Base-by-base conservation (phyloP, 257 asterid species). In the Nemophila menziesii region DNA sequence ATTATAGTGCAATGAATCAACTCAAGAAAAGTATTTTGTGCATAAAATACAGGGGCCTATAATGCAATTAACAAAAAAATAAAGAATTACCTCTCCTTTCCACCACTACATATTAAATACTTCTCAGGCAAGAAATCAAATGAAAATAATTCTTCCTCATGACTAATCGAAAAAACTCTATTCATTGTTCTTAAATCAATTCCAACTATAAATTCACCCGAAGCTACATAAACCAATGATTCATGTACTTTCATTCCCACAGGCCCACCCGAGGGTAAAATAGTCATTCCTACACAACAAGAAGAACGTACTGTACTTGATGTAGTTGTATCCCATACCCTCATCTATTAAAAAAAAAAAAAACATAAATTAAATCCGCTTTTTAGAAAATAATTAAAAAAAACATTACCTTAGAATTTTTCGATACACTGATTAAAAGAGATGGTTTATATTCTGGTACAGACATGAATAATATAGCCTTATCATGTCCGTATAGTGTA, bases 401-500 rank as follows among this genome's bases (percentile, higher is more conserved):
- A 37, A 22, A 36, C 11, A 11, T 15, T 68, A 81, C 92, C 93
- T 81, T 86, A 51, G 92, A 85, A 57, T 86, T 70, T 75, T 50
- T 71, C 27, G 89, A 76, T 56, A 75, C 63, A 73, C 92, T 81
- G 51, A 73, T 80, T 43, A 86, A 50, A 52, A 81, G 79, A 52
- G 83, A 75, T 61, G 78, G 17, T 64, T 60, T 78, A 61, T 86
- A 80, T 93, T 79, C 85, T 8, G 93, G 71, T 61, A 73, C 89
- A 46, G 93, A 58, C 66, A 81, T 51, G 52, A 76, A 67, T 21
- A 69, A 62, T 16, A 82, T 81, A 24, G 92, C 79, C 52, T 71
- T 86, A 42, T 73, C 86, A 64, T 86, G 93, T 41, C 96, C 96
- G 52, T 81, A 48, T 15, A 78, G 82, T 60, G 93, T 78, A 64